Conservation (phyloP, 306 rosid species). For the Acacia melanoxylon region DNA sequence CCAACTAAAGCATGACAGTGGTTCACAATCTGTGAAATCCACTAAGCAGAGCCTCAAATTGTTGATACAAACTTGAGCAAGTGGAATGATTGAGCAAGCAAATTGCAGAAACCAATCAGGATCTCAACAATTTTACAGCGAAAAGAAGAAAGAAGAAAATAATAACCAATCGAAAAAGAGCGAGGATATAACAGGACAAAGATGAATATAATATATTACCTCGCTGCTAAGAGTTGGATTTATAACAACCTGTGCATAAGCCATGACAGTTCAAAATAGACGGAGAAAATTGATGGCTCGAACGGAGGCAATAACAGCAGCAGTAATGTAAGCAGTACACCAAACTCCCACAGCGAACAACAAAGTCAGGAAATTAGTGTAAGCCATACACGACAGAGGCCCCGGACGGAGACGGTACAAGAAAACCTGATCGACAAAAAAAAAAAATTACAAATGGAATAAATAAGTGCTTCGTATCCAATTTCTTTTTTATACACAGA, state of each 20-base stretch:
- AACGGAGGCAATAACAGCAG: slow-evolving; percentile 59
- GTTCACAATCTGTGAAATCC: slow-evolving; percentile 66
- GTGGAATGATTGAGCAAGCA: slow-evolving; percentile 47
- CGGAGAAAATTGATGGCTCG: slow-evolving; percentile 45
- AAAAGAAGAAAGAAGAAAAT: neutral
- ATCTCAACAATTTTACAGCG: neutral
- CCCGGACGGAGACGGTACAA: slow-evolving; percentile 21
- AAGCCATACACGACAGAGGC: slow-evolving; percentile 47
- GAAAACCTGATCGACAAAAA: slow-evolving; percentile 40
- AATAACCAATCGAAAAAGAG: neutral
- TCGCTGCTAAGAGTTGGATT: slow-evolving; percentile 83
- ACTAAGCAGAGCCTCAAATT: slow-evolving; percentile 52
- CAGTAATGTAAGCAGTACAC: slow-evolving; percentile 67
- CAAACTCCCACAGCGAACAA: slow-evolving; percentile 58
- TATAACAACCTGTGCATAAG: slow-evolving; percentile 63
- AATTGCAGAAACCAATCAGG: slow-evolving; percentile 14
- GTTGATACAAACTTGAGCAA: slow-evolving; percentile 53
- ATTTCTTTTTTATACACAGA: neutral
- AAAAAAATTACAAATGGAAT: neutral
- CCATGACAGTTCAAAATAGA: slow-evolving; percentile 51
- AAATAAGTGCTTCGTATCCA: neutral
- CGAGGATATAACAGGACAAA: neutral
- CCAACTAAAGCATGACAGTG: slow-evolving; percentile 11
- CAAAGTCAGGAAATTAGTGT: slow-evolving; percentile 43
- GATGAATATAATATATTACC: slow-evolving; percentile 40